These are phyloP conservation scores for Mycosarcoma mackinlayi DNA, from an alignment of 1,284 basidiomycete genomes.

Conservation along the genomic window DNA sequence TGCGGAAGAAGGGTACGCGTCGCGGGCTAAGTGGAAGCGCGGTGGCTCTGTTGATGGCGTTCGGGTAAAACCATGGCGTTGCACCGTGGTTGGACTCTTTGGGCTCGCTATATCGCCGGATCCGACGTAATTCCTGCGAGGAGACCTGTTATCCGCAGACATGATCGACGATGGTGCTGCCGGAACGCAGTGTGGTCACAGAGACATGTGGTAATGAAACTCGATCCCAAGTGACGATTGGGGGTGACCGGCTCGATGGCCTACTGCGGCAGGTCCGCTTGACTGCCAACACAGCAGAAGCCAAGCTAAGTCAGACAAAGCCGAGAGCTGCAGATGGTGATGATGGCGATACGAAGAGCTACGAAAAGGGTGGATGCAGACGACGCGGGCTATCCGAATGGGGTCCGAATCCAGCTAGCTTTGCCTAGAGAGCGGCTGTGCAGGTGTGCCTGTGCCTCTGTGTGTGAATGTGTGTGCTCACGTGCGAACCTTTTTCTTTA, in stretches of 20 bases:
- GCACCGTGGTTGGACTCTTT: constrained; percentile 13
- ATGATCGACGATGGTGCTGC: constrained; percentile 1
- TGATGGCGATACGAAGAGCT: too few relatives aligned
- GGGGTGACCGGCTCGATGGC: too few relatives aligned
- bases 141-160: constrained; percentile 16
- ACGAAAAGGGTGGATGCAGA: not conserved
- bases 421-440: not conserved
- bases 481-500: not conserved
- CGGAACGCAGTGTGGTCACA: not conserved
- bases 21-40: constrained; percentile 18
- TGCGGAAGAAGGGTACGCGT: constrained; percentile 2
- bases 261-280: too few relatives aligned
- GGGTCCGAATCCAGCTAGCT: too few relatives aligned
- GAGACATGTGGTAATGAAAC: not conserved
- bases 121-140: constrained; percentile 10
- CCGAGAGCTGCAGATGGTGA: too few relatives aligned
- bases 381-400: constrained; percentile 4
- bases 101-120: too few relatives aligned
- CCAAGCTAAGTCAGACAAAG: too few relatives aligned
- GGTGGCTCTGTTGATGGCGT: constrained; percentile 42
- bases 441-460: too few relatives aligned
- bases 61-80: constrained; percentile 35
- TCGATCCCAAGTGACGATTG: not conserved
- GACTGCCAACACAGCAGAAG: not conserved
- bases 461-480: too few relatives aligned